Percentiles rank a stretch among this genome's conserved stretches.
phyloP scores from a whole-genome alignment of 2,329 filamentous ascomycete species.

The Colletotrichum noveboracense region DNA sequence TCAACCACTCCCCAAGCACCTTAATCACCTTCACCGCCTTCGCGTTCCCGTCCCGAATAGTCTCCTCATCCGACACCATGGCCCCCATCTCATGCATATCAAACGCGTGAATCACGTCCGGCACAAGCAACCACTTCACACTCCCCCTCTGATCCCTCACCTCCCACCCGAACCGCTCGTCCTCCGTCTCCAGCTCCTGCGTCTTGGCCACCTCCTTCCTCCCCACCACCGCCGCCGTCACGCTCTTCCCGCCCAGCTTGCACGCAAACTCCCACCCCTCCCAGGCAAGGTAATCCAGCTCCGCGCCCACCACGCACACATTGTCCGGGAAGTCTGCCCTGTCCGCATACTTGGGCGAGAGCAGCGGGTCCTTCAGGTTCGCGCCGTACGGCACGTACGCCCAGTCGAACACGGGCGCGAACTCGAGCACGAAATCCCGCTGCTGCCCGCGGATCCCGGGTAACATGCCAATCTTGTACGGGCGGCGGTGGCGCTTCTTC shows the following conservation, averaged over 20 bases:
- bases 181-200: conserved; percentile 27
- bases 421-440: conserved; percentile 19
- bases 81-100: conserved; percentile 35
- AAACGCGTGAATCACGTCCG: conserved; percentile 46
- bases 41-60: conserved; percentile 29
- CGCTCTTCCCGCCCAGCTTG: conserved; percentile 21
- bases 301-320: conserved; percentile 40
- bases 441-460: conserved; percentile 22
- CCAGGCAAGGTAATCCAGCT: conserved; percentile 39
- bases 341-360: conserved; percentile 38
- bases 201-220: conserved; percentile 14
- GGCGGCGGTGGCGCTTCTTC: conserved; percentile 27
- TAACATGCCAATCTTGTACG: conserved; percentile 27
- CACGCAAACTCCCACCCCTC: conserved; percentile 25
- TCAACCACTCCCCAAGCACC: conserved; percentile 34
- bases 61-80: conserved; percentile 33
- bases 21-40: conserved; percentile 35
- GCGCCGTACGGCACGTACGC: conserved; percentile 35
- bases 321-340: conserved; percentile 34
- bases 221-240: conserved; percentile 7
- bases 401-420: conserved; percentile 36
- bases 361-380: conserved; percentile 34
- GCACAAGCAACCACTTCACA: conserved; percentile 46
- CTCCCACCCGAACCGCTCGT: conserved; percentile 42
- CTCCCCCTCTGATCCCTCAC: conserved; percentile 28